A percentile compares a stretch with the other conserved stretches of the same genome.
These are phyloP conservation scores for Pseudogymnoascus sp. DNA, from an alignment of 2,329 filamentous ascomycete genomes.

Conservation along the genomic window DNA sequence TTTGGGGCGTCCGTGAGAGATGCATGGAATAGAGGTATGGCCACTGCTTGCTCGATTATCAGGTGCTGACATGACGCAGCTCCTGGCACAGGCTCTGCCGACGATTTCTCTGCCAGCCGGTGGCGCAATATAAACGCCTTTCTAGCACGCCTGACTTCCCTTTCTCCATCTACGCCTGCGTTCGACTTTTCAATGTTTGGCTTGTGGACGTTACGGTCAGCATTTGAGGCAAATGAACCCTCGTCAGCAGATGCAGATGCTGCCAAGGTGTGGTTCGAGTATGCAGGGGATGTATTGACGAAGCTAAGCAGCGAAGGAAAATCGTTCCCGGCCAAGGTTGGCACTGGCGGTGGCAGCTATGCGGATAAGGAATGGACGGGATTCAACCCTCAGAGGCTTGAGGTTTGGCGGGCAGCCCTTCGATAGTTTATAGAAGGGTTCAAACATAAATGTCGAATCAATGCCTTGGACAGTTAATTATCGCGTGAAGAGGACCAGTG, in stretches of 20 bases:
- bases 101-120: constrained; percentile 15
- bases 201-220: constrained; percentile 26
- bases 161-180: constrained; percentile 11
- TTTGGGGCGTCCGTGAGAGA: constrained; percentile 25
- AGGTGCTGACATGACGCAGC: constrained; percentile 14
- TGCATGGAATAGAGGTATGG: constrained; percentile 25
- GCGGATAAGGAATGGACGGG: constrained; percentile 22
- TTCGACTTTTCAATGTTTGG: constrained; percentile 26
- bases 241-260: constrained; percentile 18
- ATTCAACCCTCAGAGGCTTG: constrained; percentile 24
- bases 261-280: constrained; percentile 21
- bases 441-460: background rate
- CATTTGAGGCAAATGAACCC: constrained; percentile 21
- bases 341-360: constrained; percentile 18
- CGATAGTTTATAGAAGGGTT: background rate
- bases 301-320: constrained; percentile 13
- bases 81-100: constrained; percentile 9
- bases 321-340: constrained; percentile 16
- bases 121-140: constrained; percentile 22
- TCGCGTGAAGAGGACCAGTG: background rate
- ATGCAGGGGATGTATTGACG: constrained; percentile 16
- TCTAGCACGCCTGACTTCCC: constrained; percentile 24
- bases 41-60: background rate
- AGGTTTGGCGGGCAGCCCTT: constrained; percentile 19
- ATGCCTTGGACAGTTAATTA: background rate